Base-by-base conservation (phyloP, 1,284 basidiomycete species). In the Blastosporella zonata region DNA sequence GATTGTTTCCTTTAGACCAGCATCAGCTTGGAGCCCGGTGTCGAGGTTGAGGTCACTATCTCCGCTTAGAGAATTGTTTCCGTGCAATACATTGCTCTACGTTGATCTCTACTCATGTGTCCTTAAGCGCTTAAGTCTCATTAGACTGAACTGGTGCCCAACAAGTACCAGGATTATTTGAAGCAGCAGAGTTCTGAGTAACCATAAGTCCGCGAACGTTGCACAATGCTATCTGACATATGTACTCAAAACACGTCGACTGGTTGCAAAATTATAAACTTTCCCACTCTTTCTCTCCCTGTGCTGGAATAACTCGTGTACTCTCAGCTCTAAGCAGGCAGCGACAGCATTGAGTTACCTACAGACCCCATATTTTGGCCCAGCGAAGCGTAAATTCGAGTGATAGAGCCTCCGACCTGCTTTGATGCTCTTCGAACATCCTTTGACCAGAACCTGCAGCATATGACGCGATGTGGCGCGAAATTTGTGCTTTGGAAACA, bases 1-100 rank as follows among this genome's bases (percentile, higher is more conserved):
- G 5, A 37, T 47, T 23, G 49, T 50, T 45, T 41, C 9, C 9
- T 55, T 8, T 63, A 96, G 93, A 98, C 96, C 57, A 94, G 90
- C 69, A 97, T 98, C 78, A 93, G 90, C 72, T 84, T 99, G 75
- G 96, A 98, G 78, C 93, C 95, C 60, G 96, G 96, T 76, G 96
- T 99, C 59, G 96, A 99, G 77, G 96, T 98, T 67, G 96, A 99
- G 77, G 96, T 99, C 61, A 97, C 95, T 67, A 97, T 98, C 73
- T 94, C 93, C 56, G 79, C 71, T 59, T 77, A 70, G 50, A 54
- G 53, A 23, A 23, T 31, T 48, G 29, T 44, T 42, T 44, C 20
- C 10, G 35, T 46, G 18, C 23, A 51, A 54, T 51, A 51, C 9
- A 54, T 48, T 23, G 40, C 38, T 13, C 21, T 43, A 10, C 2